Conservation (phyloP, 2,329 filamentous ascomycete genomes). For the Botrytis fragariae region DNA sequence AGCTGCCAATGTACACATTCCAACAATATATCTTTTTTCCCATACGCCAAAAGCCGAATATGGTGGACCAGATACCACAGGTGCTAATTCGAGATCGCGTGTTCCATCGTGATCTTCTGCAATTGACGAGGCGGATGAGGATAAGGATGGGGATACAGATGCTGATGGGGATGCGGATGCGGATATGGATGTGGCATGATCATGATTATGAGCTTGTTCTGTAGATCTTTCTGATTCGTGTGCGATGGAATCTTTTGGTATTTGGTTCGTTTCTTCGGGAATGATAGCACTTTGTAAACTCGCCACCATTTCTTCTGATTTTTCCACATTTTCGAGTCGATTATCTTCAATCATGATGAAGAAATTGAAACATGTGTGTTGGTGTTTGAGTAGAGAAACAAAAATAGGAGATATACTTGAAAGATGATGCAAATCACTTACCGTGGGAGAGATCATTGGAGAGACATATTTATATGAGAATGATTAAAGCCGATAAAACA, state of each 20-base stretch:
- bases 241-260: constrained; percentile 22
- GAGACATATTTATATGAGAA: neutral
- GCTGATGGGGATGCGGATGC: too few species aligned
- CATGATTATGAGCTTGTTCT: neutral
- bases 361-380: constrained; percentile 22
- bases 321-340: constrained; percentile 26
- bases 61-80: constrained; percentile 33
- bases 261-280: constrained; percentile 21
- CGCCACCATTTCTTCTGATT: constrained; percentile 26
- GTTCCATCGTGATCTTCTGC: constrained; percentile 27
- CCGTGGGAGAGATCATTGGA: neutral
- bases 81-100: constrained; percentile 35
- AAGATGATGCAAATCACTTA: neutral
- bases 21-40: constrained; percentile 51
- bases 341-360: constrained; percentile 30
- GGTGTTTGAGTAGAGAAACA: neutral
- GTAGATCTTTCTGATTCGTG: constrained; percentile 19
- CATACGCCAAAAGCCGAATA: constrained; percentile 37
- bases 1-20: constrained; percentile 50
- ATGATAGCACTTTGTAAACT: constrained; percentile 22
- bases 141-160: too few species aligned
- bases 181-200: neutral
- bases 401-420: neutral
- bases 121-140: constrained; percentile 23
- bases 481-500: neutral